Conservation (phyloP, 2,329 filamentous ascomycete genomes). For the Coniochaeta prunicola region DNA sequence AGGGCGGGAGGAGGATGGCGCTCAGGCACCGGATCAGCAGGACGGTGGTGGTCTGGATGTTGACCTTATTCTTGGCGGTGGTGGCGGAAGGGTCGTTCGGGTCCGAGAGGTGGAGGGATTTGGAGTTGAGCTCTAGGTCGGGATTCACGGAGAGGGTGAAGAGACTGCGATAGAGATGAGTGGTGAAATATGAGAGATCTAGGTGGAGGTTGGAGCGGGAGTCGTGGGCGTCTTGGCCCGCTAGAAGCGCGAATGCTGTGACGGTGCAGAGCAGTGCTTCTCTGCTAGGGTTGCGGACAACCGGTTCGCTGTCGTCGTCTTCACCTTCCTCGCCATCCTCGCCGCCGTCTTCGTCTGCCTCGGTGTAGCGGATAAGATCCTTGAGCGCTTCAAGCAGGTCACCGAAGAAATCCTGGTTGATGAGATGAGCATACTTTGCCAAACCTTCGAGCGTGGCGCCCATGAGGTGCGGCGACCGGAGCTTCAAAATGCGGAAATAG, state of each 20-base stretch:
- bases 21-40: conserved; percentile 83
- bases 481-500: conserved; percentile 92
- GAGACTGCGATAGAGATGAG: conserved; percentile 83
- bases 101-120: conserved; percentile 64
- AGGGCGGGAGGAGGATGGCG: conserved; percentile 68
- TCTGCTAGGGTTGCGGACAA: conserved; percentile 66
- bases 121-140: conserved; percentile 75
- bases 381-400: conserved; percentile 91
- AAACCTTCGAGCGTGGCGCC: conserved; percentile 94
- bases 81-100: conserved; percentile 52
- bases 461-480: conserved; percentile 76
- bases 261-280: conserved; percentile 91
- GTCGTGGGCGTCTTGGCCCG: conserved; percentile 87
- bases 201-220: conserved; percentile 75
- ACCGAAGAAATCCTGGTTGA: conserved; percentile 98
- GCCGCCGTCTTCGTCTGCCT: conserved; percentile 42
- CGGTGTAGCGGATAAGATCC: conserved; percentile 76
- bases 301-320: conserved; percentile 32
- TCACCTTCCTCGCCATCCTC: conserved; percentile 33
- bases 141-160: conserved; percentile 72
- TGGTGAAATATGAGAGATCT: conserved; percentile 92
- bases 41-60: conserved; percentile 90
- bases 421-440: conserved; percentile 88
- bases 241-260: conserved; percentile 91
- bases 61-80: conserved; percentile 60